Percentiles rank a stretch among this genome's conserved stretches.
These are phyloP conservation scores for Cladophialophora immunda DNA, from an alignment of 2,329 filamentous ascomycete genomes.

Conservation along the genomic window DNA sequence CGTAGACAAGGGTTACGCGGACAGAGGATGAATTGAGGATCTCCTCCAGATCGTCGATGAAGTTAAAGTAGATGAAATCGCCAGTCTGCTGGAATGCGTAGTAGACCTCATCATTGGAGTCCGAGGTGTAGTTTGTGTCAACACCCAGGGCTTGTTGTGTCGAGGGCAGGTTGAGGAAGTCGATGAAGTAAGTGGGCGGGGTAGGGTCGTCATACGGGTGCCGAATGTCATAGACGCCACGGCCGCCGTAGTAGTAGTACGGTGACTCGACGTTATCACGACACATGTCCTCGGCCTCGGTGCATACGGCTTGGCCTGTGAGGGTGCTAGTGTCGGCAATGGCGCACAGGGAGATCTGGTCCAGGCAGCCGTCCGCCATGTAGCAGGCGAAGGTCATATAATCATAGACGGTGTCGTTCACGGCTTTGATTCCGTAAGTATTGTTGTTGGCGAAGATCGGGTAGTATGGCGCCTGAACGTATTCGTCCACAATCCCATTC, in stretches of 20 bases:
- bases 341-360: slow-evolving; percentile 73
- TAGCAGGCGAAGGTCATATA: slow-evolving; percentile 65
- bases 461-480: slow-evolving; percentile 59
- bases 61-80: slow-evolving; percentile 71
- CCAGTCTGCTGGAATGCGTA: slow-evolving; percentile 62
- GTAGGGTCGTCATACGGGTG: slow-evolving; percentile 67
- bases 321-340: slow-evolving; percentile 67
- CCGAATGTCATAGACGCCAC: slow-evolving; percentile 70
- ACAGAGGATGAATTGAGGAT: slow-evolving; percentile 69
- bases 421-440: slow-evolving; percentile 62
- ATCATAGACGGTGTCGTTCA: slow-evolving; percentile 67
- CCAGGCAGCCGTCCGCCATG: slow-evolving; percentile 68
- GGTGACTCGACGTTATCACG: slow-evolving; percentile 64
- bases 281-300: slow-evolving; percentile 64
- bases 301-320: slow-evolving; percentile 60
- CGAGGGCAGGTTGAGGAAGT: slow-evolving; percentile 66
- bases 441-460: slow-evolving; percentile 64
- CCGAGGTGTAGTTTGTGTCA: slow-evolving; percentile 64
- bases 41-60: slow-evolving; percentile 66
- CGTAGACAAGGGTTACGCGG: slow-evolving; percentile 76
- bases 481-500: slow-evolving; percentile 65
- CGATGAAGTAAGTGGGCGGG: slow-evolving; percentile 67
- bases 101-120: slow-evolving; percentile 53
- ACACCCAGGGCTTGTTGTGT: slow-evolving; percentile 68
- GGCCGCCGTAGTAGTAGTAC: slow-evolving; percentile 63